phyloP scores from a whole-genome alignment of 352 stramenopile genomes.

The Thraustotheca clavata region DNA sequence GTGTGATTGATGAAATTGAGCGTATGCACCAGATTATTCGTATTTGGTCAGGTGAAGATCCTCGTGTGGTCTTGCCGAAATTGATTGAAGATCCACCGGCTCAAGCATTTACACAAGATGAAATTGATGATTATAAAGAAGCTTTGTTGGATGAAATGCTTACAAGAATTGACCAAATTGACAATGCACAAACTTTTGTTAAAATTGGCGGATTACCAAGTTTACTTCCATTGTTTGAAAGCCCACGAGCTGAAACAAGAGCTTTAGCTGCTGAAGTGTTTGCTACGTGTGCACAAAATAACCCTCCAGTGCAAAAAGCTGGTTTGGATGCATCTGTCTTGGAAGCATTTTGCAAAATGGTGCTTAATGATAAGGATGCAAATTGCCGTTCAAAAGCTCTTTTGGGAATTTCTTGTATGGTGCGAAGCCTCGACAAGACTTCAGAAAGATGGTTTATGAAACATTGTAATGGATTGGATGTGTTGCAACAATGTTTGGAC shows the following conservation, averaged over 20 bases:
- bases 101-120: constrained; percentile 37
- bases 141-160: constrained; percentile 74
- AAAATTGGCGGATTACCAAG: constrained; percentile 69
- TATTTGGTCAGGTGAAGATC: constrained; percentile 72
- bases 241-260: constrained; percentile 37
- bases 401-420: constrained; percentile 74
- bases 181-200: constrained; percentile 83
- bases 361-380: constrained; percentile 37
- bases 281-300: constrained; percentile 81
- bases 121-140: constrained; percentile 75
- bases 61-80: constrained; percentile 48
- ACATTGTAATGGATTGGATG: constrained; percentile 42
- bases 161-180: constrained; percentile 78
- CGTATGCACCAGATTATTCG: constrained; percentile 75
- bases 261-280: constrained; percentile 66
- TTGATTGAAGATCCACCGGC: constrained; percentile 27
- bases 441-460: constrained; percentile 52
- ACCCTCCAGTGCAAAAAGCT: constrained; percentile 70
- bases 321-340: constrained; percentile 51
- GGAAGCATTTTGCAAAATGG: constrained; percentile 55
- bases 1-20: constrained; percentile 78
- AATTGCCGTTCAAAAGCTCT: constrained; percentile 70
- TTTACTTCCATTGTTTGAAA: constrained; percentile 49
- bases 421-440: constrained; percentile 54
- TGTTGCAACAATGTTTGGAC: constrained; percentile 48